Base-by-base conservation (phyloP, 768 basidiomycete genomes). In the Sporobolomyces pararoseus region DNA sequence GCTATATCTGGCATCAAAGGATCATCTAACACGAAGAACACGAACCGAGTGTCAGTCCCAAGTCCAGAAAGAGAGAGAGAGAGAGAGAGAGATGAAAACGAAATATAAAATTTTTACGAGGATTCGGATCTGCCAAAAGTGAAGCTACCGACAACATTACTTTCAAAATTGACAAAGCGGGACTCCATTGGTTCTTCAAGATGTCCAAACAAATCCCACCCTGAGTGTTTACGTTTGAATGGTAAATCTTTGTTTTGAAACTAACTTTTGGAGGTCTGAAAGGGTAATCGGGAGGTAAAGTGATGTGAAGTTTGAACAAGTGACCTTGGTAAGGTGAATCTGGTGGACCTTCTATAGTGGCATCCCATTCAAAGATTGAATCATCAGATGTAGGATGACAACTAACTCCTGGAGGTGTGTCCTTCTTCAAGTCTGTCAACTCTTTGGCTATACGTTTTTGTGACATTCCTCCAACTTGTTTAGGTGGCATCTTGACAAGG, bases 181-280 rank as follows among this genome's bases (percentile, higher is more conserved):
- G 72, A 25, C 53, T 59, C 72, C 72, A 73, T 60, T 69, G 65
- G 32, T 54, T 64, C 42, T 74, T 70, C 25, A 74, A 57, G 46
- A 74, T 74, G 54, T 73, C 71, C 27, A 69, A 39, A 49, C 74
- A 76, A 59, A 76, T 72, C 9, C 69, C 73, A 13, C 74, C 73
- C n/a, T 71, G 64, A 2, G 51, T 29, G 63, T 74, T 74, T 65
- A 74, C 68, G 60, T 74, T 74, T 53, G 57, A 47, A 51, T 74
- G 73, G 63, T 74, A 74, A 52, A 70, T 65, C 64, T 66, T 66
- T 37, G 75, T 74, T 60, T 27, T 29, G 63, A 74, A 77, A 5
- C 27, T 32, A 39, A 74, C 75, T 37, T 63, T 60, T 12, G 72
- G 72, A 53, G 68, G 65, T 21, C 72, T 59, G 64, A 73, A 73